A percentile compares a stretch with the other conserved stretches of the same genome.
Conservation (phyloP, 768 basidiomycete genomes). For the Phaeotremella fagi region DNA sequence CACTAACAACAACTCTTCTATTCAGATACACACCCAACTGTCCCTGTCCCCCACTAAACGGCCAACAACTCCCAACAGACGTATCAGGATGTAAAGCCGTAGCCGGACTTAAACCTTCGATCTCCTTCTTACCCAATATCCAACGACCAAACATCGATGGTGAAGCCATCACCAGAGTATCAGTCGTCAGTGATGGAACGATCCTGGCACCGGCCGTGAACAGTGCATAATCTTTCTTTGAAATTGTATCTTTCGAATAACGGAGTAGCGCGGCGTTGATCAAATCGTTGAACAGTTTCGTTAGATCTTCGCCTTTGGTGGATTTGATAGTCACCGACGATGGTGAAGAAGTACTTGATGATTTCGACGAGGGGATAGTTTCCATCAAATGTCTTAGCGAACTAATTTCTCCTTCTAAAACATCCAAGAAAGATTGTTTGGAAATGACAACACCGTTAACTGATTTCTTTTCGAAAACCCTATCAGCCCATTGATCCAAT, state of each 20-base stretch:
- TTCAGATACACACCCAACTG: conserved; percentile 78
- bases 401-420: conserved; percentile 46
- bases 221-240: conserved; percentile 76
- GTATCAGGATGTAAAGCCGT: conserved; percentile 81
- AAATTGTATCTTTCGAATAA: conserved; percentile 72
- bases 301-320: conserved; percentile 62
- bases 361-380: neutral
- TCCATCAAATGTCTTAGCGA: conserved; percentile 20
- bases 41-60: conserved; percentile 71
- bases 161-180: conserved; percentile 62
- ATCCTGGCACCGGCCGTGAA: conserved; percentile 74
- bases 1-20: conserved; percentile 57
- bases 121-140: conserved; percentile 50
- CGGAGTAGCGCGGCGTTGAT: conserved; percentile 70
- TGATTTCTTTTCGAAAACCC: conserved; percentile 35
- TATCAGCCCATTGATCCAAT: conserved; percentile 43
- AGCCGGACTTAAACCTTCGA: conserved; percentile 73
- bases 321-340: conserved; percentile 22
- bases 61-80: conserved; percentile 86
- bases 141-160: conserved; percentile 52
- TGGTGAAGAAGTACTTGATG: conserved; percentile 3
- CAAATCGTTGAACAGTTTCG: conserved; percentile 64
- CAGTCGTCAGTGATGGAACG: conserved; percentile 75
- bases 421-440: conserved; percentile 42
- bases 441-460: conserved; percentile 43